Base-by-base conservation (phyloP, 805 yeast species). In the Saccharomycopsis vini region DNA sequence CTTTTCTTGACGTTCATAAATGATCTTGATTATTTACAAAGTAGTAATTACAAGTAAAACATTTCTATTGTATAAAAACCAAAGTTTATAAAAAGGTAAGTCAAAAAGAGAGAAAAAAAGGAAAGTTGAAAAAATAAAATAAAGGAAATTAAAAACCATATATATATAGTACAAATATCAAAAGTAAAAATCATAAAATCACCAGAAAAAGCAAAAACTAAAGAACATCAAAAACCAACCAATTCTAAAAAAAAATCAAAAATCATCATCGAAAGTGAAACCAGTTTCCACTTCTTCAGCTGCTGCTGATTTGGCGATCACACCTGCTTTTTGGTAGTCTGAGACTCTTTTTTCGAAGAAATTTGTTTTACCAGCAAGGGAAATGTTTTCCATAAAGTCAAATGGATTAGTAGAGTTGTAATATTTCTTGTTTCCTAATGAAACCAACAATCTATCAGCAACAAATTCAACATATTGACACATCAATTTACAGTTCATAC, bases 311-410 rank as follows among this genome's bases (percentile, higher is more conserved):
- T 73, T 72, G 54, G 95, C 90, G 92, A 90, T 90, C 59, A 90
- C 98, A 72, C 98, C 97, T 47, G 98, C 97, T 72, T 90, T 92
- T 71, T 90, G 98, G 71, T 90, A 90, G 68, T 90, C 98, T 47
- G 95, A 84, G 46, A 90, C 98, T 71, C 98, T 84, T 79, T 90
- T 90, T 75, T 90, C 98, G 62, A 90, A 90, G 79, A 90, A 90
- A 74, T 92, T 90, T 57, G 98, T 90, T 78, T 90, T 90, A 68
- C 98, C 98, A 47, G 97, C 95, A 56, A 90, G 77, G 6, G 97
- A 90, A 59, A 90, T 90, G 73, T 92, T 90, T 73, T 90, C 98
- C 98, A 90, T 90, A 63, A 90, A 90, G 67, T 90, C 98, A 63
- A 90, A 90, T 64, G 98, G 98, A 65, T 90, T 90, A 52, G 85